Evolutionary conservation across 2,329 filamentous ascomycete genomes (phyloP).

Genomic region (Rhynchosporium secalis): DNA sequence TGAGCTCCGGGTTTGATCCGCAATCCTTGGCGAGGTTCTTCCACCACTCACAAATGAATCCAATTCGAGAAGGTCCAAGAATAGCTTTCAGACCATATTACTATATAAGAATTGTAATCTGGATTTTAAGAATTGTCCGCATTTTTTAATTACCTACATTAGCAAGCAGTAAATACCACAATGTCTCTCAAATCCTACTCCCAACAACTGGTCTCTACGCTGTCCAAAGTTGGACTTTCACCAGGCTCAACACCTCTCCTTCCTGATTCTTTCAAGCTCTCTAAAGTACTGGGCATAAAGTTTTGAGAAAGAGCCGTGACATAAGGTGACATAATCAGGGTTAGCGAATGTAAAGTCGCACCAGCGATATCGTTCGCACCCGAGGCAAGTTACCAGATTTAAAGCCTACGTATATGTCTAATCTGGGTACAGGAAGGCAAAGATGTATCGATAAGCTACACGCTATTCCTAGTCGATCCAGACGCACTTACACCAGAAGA

Average conservation of each 20-base stretch:
- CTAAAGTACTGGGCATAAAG: constrained; percentile 6
- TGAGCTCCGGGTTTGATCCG: background rate
- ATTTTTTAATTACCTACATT: background rate
- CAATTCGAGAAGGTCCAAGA: background rate
- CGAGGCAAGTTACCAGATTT: background rate
- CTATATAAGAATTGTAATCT: background rate
- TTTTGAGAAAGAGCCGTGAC: constrained; percentile 10
- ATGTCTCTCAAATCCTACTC: constrained; percentile 10
- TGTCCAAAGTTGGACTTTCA: constrained; percentile 9
- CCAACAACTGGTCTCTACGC: constrained; percentile 10
- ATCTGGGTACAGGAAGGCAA: background rate
- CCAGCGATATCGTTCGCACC: constrained; percentile 9
- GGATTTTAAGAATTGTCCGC: too few species aligned
- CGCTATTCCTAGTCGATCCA: constrained; percentile 14
- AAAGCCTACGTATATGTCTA: background rate
- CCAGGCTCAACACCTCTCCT: constrained; percentile 14
- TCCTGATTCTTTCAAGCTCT: constrained; percentile 9
- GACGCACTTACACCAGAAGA: constrained; percentile 19
- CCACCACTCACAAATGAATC: constrained; percentile 4
- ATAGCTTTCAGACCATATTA: background rate
- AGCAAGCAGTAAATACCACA: constrained; percentile 52
- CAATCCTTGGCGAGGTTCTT: constrained; percentile 5
- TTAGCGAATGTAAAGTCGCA: constrained; percentile 9
- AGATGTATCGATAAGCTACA: constrained; percentile 3
- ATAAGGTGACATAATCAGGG: constrained; percentile 9